Base-by-base conservation (phyloP, 345 rosid genomes). In the Lepidium sativum region DNA sequence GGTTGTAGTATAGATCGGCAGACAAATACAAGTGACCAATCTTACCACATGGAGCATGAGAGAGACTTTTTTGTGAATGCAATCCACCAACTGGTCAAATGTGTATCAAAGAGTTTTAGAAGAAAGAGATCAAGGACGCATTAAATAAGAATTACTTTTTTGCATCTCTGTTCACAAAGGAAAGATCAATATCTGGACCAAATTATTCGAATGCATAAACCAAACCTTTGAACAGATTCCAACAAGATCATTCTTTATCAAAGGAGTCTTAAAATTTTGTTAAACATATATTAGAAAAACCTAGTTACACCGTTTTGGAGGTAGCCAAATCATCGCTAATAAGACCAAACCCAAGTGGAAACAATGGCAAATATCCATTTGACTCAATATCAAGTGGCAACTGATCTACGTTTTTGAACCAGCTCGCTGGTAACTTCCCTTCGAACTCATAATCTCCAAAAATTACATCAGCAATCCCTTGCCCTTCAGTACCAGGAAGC, bases 341-440 rank as follows among this genome's bases (percentile, higher is more conserved):
- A 70, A 86, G 63, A 64, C 90, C 90, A 44, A 82, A 84, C 25
- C 90, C 88, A 21, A 78, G 65, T 17, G 88, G 90, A 67, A 85
- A 88, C 56, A 80, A 62, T 31, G 90, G 84, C 17, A 79, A 78
- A 44, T 71, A 79, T n/a, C 82, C 75, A 43, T 80, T 81, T 33
- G 74, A 70, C 50, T 63, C 64, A 12, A 54, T 63, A 60, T 78
- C 76, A 41, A 78, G 51, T 1, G 90, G 88, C 49, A 84, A 76
- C 67, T 80, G 85, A n/a, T 77, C 67, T 6, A 43, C 54, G 1
- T 1, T 1, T 66, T 56, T 66, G 14, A 66, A 66, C 70, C 70
- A 66, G n/a, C 52, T 33, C 6, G 35, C 54, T 32, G 45, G 62
- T 66, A 66, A 53, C 51, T 44, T 40, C 29, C 70, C 62, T 10